Evolutionary conservation across 2,329 filamentous ascomycete genomes (phyloP), one percentile per base, ranked within the genome.

Genomic region (Stachybotrys chlorohalonatus): DNA sequence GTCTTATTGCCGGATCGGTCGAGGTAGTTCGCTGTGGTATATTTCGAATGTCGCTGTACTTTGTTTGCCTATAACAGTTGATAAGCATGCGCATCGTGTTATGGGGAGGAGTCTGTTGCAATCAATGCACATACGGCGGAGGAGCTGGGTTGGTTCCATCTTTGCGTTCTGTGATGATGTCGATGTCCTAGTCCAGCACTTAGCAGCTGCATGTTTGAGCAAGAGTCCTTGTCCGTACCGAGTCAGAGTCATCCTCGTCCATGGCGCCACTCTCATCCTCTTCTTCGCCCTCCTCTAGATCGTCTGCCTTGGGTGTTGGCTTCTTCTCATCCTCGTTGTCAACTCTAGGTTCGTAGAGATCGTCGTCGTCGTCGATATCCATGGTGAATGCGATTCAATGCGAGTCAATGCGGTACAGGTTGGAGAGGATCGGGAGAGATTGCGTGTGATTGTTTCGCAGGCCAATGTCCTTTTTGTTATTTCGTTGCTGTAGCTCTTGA

Each of bases 281-380:
- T 59, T 85, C 83, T 60, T 85, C 83, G 24, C 82, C 83, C 60
- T 84, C 81, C 58, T 85, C 83, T 53, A 84, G 69, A 61, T 84
- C 82, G 47, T 82, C 81, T 52, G 76, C 68, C 36, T 73, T 74
- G 9, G 66, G 59, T 2, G 66, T 52, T 47, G 62, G 56, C 36
- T 52, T 32, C 56, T 61, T 65, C 16, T 66, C 64, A 8, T 67
- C 62, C 13, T 62, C 58, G 9, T 59, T 60, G 36, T 76, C 66
- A 17, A 65, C 63, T 52, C 72, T 72, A 46, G 76, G 73, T 67
- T 84, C 82, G 64, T 86, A 86, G 63, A 86, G 83, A 68, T 86
- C 83, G 59, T 86, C 83, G 52, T 85, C 83, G 59, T 86, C 83
- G 68, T 86, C 83, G 56, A 86, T 79, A 65, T 86, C 83, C 82